Evolutionary conservation across 2,329 filamentous ascomycete genomes (phyloP), one percentile per base, ranked within the genome.

Genomic region (Cladophialophora exuberans): DNA sequence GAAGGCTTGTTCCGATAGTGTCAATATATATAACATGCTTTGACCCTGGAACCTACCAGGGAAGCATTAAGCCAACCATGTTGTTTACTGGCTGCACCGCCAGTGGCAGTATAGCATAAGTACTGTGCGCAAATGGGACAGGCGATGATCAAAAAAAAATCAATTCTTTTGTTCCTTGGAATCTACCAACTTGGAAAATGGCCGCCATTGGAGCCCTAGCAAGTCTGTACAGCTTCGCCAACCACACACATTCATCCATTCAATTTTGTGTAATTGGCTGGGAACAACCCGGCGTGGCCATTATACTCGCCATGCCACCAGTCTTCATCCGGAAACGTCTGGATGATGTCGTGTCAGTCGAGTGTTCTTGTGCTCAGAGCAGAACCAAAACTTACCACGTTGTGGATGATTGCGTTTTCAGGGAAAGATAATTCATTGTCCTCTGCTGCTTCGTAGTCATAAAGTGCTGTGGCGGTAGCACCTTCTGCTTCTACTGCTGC

Each of bases 241-340:
- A n/a, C n/a, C n/a, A n/a, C n/a, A n/a, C n/a, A n/a, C n/a, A 11
- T 22, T 65, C 61, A 74, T 52, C 70, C 62, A 51, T 75, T 66
- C 57, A 77, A 63, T 57, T 75, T 67, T 20, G 78, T 76, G 58
- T 79, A 79, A 62, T 77, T 78, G n/a, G 76, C 73, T 7, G 76
- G 76, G 83, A 99, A 99, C 41, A 99, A 80, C 59, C 94, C 94
- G 25, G 83, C 82, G 54, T 86, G 82, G 46, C 91, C 91, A 22
- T 85, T 80, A 72, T 88, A 95, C 66, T 89, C 85, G 55, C 94
- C 94, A 66, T 93, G 88, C 94, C 94, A 99, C 94, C 94, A 99
- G 70, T 99, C 94, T 63, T 97, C 93, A 66, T 97, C 94, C 2
- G 94, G 94, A 73, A 97, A 97, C 77, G 97, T 90, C 86, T 88